Evolutionary conservation across 768 basidiomycete species (phyloP).

Genomic region (Russula lepida): DNA sequence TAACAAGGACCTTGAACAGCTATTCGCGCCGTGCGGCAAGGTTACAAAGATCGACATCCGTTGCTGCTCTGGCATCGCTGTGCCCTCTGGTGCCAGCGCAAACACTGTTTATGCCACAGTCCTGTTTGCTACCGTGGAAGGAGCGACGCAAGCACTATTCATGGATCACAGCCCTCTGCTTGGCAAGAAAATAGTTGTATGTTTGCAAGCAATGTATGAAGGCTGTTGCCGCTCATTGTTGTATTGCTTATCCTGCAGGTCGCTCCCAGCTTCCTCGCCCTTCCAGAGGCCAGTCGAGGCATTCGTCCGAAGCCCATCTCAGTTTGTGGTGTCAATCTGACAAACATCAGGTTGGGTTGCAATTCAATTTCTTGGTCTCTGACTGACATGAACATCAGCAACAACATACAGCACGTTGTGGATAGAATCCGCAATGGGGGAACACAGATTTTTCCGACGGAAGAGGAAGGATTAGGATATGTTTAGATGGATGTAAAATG

Average conservation of each 20-base stretch:
- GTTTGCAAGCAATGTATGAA: neutral
- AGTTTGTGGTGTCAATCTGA: neutral
- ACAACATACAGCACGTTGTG: neutral
- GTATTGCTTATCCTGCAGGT: neutral
- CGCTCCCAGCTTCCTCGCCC: constrained; percentile 6
- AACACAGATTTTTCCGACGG: neutral
- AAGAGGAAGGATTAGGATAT: neutral
- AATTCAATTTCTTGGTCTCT: neutral
- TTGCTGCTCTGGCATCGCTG: constrained; percentile 24
- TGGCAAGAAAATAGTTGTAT: constrained; percentile 4
- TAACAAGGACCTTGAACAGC: constrained; percentile 26
- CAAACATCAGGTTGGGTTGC: neutral
- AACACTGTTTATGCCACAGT: constrained; percentile 10
- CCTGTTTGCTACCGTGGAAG: neutral
- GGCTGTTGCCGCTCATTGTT: neutral
- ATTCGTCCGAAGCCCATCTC: neutral
- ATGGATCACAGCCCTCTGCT: neutral
- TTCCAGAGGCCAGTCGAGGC: constrained; percentile 2
- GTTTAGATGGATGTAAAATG: neutral
- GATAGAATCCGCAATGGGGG: neutral
- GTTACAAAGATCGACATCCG: constrained; percentile 33
- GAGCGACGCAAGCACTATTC: neutral
- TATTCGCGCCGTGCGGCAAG: constrained; percentile 34
- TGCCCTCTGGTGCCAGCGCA: neutral
- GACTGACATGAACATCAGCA: neutral